A percentile compares a stretch with the other conserved stretches of the same genome.
phyloP scores from a whole-genome alignment of 371 early-diverging fungal genomes.

The Rhizopus sp. region DNA sequence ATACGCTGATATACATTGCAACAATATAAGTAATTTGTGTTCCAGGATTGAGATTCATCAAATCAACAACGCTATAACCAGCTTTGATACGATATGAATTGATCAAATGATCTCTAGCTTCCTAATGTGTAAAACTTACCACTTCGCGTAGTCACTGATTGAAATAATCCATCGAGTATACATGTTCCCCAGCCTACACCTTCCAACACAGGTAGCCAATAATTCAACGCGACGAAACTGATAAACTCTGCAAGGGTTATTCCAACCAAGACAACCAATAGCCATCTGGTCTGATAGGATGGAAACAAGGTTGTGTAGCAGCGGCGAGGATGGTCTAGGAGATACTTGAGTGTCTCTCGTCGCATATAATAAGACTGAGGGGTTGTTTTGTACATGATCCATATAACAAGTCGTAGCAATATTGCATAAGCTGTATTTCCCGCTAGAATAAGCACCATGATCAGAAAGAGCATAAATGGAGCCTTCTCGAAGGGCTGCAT shows the following conservation, averaged over 20 bases:
- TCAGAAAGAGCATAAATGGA: constrained; percentile 27
- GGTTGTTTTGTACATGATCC: constrained; percentile 38
- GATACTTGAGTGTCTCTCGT: constrained; percentile 36
- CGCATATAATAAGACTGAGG: constrained; percentile 30
- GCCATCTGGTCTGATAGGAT: constrained; percentile 44
- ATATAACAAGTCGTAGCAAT: constrained; percentile 34
- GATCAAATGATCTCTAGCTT: background rate
- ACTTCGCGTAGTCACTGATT: constrained; percentile 44
- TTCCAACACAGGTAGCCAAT: constrained; percentile 38
- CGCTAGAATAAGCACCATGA: constrained; percentile 31
- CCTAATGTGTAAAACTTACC: constrained; percentile 17
- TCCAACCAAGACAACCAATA: constrained; percentile 31
- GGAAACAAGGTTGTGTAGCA: constrained; percentile 48
- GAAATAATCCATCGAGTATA: constrained; percentile 40
- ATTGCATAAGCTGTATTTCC: constrained; percentile 51
- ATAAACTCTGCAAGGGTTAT: constrained; percentile 38
- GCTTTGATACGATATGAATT: constrained; percentile 14
- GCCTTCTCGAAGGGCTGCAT: constrained; percentile 43
- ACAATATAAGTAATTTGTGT: constrained; percentile 34
- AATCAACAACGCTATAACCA: constrained; percentile 32
- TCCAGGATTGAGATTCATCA: constrained; percentile 34
- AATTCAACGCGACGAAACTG: constrained; percentile 36
- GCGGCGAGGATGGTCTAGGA: constrained; percentile 48
- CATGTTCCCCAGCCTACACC: constrained; percentile 33
- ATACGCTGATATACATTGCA: constrained; percentile 43